Evolutionary conservation across 1,284 basidiomycete species (phyloP), one percentile per base, ranked within the genome.

Genomic region (Kwoniella shivajii): DNA sequence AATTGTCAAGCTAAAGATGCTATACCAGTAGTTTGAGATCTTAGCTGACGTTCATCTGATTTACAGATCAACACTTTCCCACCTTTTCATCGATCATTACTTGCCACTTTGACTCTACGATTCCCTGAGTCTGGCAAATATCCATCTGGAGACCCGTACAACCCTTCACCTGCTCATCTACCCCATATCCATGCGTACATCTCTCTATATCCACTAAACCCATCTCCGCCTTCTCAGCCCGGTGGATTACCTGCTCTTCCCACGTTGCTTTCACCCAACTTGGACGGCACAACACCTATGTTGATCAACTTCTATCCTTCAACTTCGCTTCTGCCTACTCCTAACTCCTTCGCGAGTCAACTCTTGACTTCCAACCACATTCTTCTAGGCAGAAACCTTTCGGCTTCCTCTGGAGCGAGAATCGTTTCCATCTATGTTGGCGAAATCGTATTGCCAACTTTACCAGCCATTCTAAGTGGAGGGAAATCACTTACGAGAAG

Each of bases 261-360:
- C 0, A 71, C 74, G 0, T 67, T 78, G 11, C 57, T 78, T 10
- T 46, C 64, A 3, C 65, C 73, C 1, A 59, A 59, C 10, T 13
- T 51, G 4, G 43, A 54, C 10, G 72, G 71, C 18, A 52, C 50
- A 10, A 49, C 54, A 0, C 72, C 76, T 0, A 64, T 49, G 20
- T 65, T 78, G 6, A 57, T 78, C 49, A 75, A 73, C 1, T 59
- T 78, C 13, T 76, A 76, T 54, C 75, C 75, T 4, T 68, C 75
- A n/a, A 50, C 61, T 7, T 72, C 74, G 18, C 59, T 69, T 6
- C 52, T 76, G 24, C 61, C 69, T 10, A 65, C 66, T 11, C 76
- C 76, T 1, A 64, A 69, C 55, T 62, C 69, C 0, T 78, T 78
- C 47, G 72, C 75, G 0, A 68, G 56, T 42, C 76, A 78, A 54